Percentiles rank a stretch among this genome's conserved stretches.
phyloP scores from a whole-genome alignment of 768 basidiomycete species.

The Lentinula lateritia region DNA sequence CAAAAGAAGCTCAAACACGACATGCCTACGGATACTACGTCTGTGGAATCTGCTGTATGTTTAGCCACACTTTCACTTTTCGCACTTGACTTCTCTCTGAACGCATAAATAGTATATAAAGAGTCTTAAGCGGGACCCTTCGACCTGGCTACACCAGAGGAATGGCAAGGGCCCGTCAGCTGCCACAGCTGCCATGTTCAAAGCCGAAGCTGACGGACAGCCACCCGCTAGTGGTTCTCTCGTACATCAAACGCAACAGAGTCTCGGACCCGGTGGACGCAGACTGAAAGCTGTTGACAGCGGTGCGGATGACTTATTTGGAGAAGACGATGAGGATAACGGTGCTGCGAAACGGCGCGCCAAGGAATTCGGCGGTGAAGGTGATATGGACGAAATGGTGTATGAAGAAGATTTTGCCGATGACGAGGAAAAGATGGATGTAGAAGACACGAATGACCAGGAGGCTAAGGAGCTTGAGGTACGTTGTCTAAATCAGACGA shows the following conservation, averaged over 20 bases:
- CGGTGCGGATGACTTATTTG: conserved; percentile 55
- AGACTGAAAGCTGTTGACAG: conserved; percentile 64
- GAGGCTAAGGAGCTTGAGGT: conserved; percentile 83
- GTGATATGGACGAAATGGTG: conserved; percentile 76
- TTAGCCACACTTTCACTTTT: conserved; percentile 7
- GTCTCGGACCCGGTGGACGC: conserved; percentile 66
- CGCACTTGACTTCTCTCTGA: conserved; percentile 9
- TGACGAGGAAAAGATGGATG: conserved; percentile 75
- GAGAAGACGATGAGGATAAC: conserved; percentile 53
- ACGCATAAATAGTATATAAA: conserved; percentile 32
- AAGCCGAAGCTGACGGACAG: conserved; percentile 51
- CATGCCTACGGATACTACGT: conserved; percentile 59
- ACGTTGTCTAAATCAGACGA: neutral
- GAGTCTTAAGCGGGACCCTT: conserved; percentile 72
- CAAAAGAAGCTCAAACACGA: conserved; percentile 78
- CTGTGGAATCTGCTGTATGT: conserved; percentile 60
- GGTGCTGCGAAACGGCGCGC: conserved; percentile 35
- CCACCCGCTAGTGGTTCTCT: conserved; percentile 33
- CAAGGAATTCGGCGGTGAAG: conserved; percentile 70
- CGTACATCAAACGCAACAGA: conserved; percentile 45
- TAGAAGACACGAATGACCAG: conserved; percentile 67
- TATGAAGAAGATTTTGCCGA: conserved; percentile 85
- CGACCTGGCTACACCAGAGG: conserved; percentile 64
- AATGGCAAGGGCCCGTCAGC: conserved; percentile 56
- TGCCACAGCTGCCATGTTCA: conserved; percentile 64